A percentile compares a stretch with the other conserved stretches of the same genome.
Evolutionary conservation across 192 early-diverging fungal genomes (phyloP).

Genomic region (Gonapodya prolifera): DNA sequence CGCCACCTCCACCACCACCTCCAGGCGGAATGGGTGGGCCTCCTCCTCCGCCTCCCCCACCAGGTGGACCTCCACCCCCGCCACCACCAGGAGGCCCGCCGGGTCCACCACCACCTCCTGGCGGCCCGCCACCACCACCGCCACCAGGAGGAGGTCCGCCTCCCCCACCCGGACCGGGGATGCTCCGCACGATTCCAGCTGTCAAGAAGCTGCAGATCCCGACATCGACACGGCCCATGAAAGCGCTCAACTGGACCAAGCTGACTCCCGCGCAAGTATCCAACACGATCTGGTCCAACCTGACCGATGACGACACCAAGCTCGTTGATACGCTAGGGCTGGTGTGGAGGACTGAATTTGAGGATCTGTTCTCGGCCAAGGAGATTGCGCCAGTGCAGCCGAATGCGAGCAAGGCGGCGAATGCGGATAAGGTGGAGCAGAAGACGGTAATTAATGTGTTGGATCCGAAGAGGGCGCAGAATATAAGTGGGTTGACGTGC

Average conservation of each 20-base stretch:
- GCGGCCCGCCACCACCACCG: not conserved
- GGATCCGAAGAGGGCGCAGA: constrained; percentile 6
- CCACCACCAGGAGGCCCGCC: not conserved
- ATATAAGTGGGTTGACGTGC: too few species aligned
- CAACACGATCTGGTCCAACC: constrained; percentile 4
- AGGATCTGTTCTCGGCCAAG: constrained; percentile 9
- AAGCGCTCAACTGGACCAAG: constrained; percentile 8
- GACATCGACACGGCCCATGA: constrained; percentile 1
- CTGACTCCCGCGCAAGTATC: not conserved
- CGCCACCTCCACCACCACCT: not conserved
- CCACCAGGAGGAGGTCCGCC: not conserved
- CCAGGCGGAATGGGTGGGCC: not conserved
- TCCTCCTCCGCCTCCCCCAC: not conserved
- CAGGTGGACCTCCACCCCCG: not conserved
- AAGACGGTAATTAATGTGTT: not conserved
- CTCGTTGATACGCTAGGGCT: not conserved
- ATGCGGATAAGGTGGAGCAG: not conserved
- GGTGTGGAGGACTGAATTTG: not conserved
- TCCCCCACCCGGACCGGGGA: too few species aligned
- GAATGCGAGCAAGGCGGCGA: not conserved
- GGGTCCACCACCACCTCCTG: not conserved
- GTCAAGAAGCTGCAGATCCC: too few species aligned
- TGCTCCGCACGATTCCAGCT: too few species aligned
- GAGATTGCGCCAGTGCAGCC: too few species aligned
- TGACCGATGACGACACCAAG: constrained; percentile 6